These are phyloP conservation scores for Cercospora sp. DNA, from an alignment of 2,329 filamentous ascomycete genomes.

Conservation along the genomic window DNA sequence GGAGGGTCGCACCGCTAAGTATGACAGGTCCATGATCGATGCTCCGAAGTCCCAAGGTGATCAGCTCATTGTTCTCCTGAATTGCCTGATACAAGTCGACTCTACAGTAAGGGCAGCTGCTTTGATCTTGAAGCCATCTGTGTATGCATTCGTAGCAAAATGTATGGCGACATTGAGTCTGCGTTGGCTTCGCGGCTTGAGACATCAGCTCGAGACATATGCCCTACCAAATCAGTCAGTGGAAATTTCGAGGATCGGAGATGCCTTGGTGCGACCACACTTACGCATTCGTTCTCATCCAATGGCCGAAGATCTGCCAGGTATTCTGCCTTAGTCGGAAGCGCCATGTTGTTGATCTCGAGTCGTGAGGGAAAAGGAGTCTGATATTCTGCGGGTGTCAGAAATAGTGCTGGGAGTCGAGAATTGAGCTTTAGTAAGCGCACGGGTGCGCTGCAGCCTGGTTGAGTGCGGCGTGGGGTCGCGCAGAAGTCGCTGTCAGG, in stretches of 20 bases:
- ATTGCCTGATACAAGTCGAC: neutral
- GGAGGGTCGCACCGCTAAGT: too few species aligned
- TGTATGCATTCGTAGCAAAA: neutral
- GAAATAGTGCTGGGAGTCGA: too few species aligned
- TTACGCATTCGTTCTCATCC: neutral
- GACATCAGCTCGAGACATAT: neutral
- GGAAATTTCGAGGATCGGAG: too few species aligned
- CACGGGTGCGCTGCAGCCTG: too few species aligned
- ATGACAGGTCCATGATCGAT: too few species aligned
- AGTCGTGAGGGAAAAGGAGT: neutral
- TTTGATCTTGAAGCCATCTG: neutral
- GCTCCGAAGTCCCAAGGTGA: too few species aligned
- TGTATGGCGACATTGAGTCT: neutral
- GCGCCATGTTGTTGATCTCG: neutral
- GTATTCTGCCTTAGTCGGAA: neutral
- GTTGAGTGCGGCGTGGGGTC: too few species aligned
- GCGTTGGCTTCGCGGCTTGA: neutral
- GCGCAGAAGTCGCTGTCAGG: too few species aligned
- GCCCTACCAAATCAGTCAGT: neutral
- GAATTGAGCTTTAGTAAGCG: too few species aligned
- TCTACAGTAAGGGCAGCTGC: neutral
- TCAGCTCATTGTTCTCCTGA: too few species aligned
- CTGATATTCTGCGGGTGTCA: too few species aligned
- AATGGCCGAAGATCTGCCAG: neutral
- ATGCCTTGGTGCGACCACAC: too few species aligned